Base-by-base conservation (phyloP, 1,284 basidiomycete genomes). In the Pseudozyma flocculosa region DNA sequence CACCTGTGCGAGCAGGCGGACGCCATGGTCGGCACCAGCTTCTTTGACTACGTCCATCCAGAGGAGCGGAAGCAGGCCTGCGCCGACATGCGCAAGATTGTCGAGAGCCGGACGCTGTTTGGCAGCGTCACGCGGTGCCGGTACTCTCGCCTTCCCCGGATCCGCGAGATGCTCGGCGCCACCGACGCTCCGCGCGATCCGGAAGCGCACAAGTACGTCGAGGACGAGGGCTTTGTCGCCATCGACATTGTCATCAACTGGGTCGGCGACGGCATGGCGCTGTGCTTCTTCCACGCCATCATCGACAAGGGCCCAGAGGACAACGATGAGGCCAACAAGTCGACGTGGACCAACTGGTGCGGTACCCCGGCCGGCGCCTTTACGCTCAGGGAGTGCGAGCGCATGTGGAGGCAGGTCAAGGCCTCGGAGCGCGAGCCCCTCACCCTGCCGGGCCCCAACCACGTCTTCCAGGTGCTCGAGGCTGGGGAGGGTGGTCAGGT, bases 281-380 rank as follows among this genome's bases (percentile, higher is more conserved):
- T 98, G 15, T 93, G 91, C 74, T 98, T 98, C 82, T 88, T 96
- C 64, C 93, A 98, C 73, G 90, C 92, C 26, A 86, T 88, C 51
- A 84, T 85, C 49, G 82, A 83, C 70, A 80, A 79, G 54, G 79
- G 81, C 40, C 84, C 87, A n/a, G 80, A 80, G 48, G 92, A 95
- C 82, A 92, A 92, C 72, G 88, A 94, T 78, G 85, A 87, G 73
- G 78, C 80, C 44, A 78, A 84, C 72, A 88, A 88, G 79, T 87
- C 88, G 1, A 81, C 83, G 34, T 96, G 93, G 93, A 85, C 90
- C 11, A 96, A 95, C 78, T 95, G 89, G 87, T 97, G 93, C 78
- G 92, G 92, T 49, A 91, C 90, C 0, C 86, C 75, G 1, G 61
- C 53, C 9, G 79, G 32, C 11, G 45, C 46, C 18, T 72, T 82